Evolutionary conservation across 129 eudicot genomes (phyloP).

Genomic region (Flaveria robusta): DNA sequence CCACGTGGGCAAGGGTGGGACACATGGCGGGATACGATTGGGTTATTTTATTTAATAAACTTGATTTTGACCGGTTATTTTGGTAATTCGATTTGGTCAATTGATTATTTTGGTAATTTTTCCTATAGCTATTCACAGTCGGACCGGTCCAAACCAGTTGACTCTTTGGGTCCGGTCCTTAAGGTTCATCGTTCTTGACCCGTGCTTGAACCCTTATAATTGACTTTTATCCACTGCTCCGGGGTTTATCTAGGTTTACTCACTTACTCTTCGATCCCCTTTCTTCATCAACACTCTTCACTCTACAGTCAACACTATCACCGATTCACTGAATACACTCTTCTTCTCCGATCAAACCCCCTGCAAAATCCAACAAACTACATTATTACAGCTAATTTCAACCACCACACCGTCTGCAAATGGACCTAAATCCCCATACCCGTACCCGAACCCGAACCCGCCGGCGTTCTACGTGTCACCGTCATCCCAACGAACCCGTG

Average conservation of each 20-base stretch:
- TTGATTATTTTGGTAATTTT: too few species aligned
- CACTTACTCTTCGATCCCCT: slow-evolving; percentile 19
- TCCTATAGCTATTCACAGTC: too few species aligned
- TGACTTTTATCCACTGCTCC: neutral
- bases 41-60: too few species aligned
- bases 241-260: slow-evolving; percentile 45
- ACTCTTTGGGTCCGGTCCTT: too few species aligned
- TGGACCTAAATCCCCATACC: slow-evolving; percentile 41
- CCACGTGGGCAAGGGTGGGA: too few species aligned
- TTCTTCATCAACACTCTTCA: slow-evolving; percentile 5
- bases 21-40: too few species aligned
- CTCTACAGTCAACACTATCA: neutral
- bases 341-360: slow-evolving; percentile 1
- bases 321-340: neutral
- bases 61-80: too few species aligned
- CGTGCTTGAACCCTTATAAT: neutral
- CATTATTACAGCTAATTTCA: neutral
- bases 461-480: slow-evolving; percentile 70
- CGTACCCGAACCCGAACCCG: slow-evolving; percentile 55
- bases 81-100: too few species aligned
- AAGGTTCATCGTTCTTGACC: slow-evolving; percentile 3
- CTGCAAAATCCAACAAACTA: slow-evolving; percentile 6
- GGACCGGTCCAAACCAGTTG: too few species aligned
- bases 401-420: slow-evolving; percentile 7
- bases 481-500: slow-evolving; percentile 70